Percentiles rank a stretch among this genome's conserved stretches.
Conservation (phyloP, 305 asterid genomes). For the Nicotiana rustica region DNA sequence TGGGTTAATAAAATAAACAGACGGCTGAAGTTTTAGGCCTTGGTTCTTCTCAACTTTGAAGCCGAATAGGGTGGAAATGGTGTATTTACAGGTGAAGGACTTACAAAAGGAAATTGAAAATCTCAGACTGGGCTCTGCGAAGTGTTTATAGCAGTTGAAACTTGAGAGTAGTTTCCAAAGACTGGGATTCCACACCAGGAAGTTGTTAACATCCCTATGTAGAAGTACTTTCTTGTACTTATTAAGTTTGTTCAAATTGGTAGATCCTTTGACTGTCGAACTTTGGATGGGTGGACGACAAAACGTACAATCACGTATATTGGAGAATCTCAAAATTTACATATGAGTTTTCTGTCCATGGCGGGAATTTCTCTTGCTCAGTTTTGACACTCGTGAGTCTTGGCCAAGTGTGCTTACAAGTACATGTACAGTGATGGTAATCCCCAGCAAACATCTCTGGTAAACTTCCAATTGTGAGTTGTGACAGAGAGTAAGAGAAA, state of each 20-base stretch:
- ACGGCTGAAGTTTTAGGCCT: neutral
- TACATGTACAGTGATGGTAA: neutral
- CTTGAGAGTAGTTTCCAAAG: neutral
- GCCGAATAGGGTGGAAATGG: neutral
- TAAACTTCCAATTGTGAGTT: neutral
- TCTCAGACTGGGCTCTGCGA: neutral
- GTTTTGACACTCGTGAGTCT: neutral
- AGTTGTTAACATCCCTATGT: neutral
- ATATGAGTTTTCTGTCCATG: neutral
- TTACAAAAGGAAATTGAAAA: neutral
- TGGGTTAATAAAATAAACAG: neutral
- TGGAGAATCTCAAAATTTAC: neutral
- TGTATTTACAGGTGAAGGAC: neutral
- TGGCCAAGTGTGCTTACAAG: neutral
- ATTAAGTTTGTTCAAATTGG: neutral
- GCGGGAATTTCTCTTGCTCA: neutral
- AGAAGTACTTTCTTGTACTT: neutral
- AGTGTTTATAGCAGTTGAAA: neutral
- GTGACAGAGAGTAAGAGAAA: neutral
- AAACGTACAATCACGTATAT: neutral
- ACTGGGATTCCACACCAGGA: neutral
- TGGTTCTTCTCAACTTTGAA: constrained; percentile 15
- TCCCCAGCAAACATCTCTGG: neutral
- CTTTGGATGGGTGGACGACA: neutral
- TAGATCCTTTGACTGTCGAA: neutral